These are phyloP conservation scores for Candida neerlandica DNA, from an alignment of 1,139 yeast genomes.

Conservation along the genomic window DNA sequence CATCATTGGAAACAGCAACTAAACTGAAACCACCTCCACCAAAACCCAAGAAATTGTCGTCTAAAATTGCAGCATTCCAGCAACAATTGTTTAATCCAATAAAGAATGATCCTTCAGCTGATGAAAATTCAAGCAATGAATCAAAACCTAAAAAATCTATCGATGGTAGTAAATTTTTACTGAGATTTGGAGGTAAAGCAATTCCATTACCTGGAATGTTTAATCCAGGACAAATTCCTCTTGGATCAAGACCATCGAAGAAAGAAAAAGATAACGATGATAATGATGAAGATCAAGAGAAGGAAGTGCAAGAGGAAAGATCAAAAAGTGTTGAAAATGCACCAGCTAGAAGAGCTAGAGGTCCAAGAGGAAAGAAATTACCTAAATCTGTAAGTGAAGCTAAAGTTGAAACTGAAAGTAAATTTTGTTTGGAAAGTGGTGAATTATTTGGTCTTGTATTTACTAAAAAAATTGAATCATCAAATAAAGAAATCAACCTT, in stretches of 20 bases:
- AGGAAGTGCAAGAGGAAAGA: slow-evolving; percentile 10
- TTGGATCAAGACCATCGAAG: slow-evolving; percentile 6
- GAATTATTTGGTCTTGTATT: slow-evolving; percentile 40
- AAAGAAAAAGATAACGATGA: slow-evolving; percentile 7
- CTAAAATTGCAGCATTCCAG: slow-evolving; percentile 79
- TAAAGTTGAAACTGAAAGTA: slow-evolving; percentile 30
- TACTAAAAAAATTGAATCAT: slow-evolving; percentile 7
- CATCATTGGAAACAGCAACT: slow-evolving; percentile 5
- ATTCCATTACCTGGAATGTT: slow-evolving; percentile 70
- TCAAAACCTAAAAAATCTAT: slow-evolving; percentile 1
- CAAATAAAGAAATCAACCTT: neutral
- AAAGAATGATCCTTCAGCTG: slow-evolving; percentile 27
- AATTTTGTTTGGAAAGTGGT: slow-evolving; percentile 34
- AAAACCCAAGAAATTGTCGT: slow-evolving; percentile 74
- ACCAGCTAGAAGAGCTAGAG: slow-evolving; percentile 55
- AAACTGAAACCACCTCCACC: slow-evolving; percentile 57
- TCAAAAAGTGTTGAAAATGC: slow-evolving; percentile 18
- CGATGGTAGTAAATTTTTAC: neutral
- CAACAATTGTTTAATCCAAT: slow-evolving; percentile 35
- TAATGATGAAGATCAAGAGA: slow-evolving; percentile 5
- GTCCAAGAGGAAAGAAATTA: slow-evolving; percentile 77
- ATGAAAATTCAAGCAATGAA: neutral
- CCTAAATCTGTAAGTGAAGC: slow-evolving; percentile 63
- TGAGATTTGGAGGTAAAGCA: slow-evolving; percentile 52
- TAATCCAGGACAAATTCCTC: slow-evolving; percentile 24